Conservation (phyloP, 2,329 filamentous ascomycete species). For the Scopulariopsis brevicaulis region DNA sequence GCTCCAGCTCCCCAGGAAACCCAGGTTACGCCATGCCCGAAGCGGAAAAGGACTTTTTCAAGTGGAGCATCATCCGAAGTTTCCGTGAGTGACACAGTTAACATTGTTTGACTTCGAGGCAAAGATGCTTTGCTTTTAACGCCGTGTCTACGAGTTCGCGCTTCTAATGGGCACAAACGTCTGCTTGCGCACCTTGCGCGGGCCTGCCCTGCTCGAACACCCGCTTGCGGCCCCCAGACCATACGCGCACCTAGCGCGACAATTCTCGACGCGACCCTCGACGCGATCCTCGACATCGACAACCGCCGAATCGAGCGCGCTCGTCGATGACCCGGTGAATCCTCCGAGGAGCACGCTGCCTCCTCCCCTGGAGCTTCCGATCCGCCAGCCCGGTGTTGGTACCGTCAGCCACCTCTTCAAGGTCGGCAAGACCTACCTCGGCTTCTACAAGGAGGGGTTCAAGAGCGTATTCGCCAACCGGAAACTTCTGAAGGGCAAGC, state of each 20-base stretch:
- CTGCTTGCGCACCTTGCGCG: conserved; percentile 3
- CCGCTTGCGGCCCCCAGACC: not conserved
- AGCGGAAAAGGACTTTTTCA: not conserved
- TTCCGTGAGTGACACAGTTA: too few species aligned
- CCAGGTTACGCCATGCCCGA: too few species aligned
- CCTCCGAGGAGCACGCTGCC: conserved; percentile 64
- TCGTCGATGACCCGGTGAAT: conserved; percentile 39
- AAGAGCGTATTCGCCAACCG: conserved; percentile 63
- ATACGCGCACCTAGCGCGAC: not conserved
- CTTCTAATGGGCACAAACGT: not conserved
- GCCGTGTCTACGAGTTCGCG: not conserved
- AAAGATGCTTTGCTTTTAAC: not conserved
- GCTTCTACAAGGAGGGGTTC: conserved; percentile 82
- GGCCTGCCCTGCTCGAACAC: not conserved
- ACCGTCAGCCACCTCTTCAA: conserved; percentile 36
- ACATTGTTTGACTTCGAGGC: not conserved
- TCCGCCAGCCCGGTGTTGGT: conserved; percentile 30
- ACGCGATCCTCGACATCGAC: not conserved
- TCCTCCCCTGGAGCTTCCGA: conserved; percentile 53
- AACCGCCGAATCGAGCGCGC: not conserved
- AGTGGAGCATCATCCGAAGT: not conserved
- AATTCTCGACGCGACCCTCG: not conserved
- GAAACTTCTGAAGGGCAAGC: conserved; percentile 32
- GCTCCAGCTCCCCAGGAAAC: too few species aligned
- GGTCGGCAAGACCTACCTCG: conserved; percentile 64